Evolutionary conservation across 2,329 filamentous ascomycete genomes (phyloP).

Genomic region (Thielaviopsis populi): DNA sequence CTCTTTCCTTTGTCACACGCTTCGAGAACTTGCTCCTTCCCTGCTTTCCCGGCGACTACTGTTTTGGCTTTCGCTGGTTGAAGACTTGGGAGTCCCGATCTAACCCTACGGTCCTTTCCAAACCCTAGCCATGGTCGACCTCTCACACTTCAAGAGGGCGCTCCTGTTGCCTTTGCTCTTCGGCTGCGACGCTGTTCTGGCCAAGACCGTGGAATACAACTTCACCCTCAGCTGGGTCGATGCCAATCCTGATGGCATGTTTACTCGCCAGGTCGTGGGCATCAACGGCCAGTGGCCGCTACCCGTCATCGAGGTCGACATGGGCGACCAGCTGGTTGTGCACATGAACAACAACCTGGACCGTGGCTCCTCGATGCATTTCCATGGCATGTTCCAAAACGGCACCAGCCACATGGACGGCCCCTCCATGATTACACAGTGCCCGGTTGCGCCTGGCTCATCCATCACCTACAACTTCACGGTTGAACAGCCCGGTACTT

Average conservation of each 20-base stretch:
- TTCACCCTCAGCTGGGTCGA: conserved; percentile 49
- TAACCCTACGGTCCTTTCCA: not conserved
- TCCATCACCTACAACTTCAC: conserved; percentile 43
- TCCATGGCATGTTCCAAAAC: conserved; percentile 48
- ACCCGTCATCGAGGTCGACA: conserved; percentile 40
- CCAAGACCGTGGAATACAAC: conserved; percentile 35
- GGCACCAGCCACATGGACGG: conserved; percentile 47
- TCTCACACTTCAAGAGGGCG: not conserved
- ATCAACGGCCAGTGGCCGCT: conserved; percentile 53
- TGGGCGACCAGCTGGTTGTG: conserved; percentile 37
- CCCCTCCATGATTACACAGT: conserved; percentile 40
- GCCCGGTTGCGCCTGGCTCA: conserved; percentile 36
- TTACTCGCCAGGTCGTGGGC: conserved; percentile 42
- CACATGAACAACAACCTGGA: conserved; percentile 35
- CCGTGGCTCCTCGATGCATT: conserved; percentile 40
- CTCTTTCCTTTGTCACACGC: not conserved
- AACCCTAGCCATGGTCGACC: conserved; percentile 8
- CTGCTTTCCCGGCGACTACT: not conserved
- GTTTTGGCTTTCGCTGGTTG: not conserved
- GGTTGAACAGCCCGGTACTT: conserved; percentile 42
- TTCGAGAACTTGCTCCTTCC: not conserved
- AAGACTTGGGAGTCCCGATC: not conserved
- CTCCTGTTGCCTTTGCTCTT: conserved; percentile 16
- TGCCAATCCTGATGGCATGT: conserved; percentile 44
- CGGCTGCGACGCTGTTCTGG: conserved; percentile 20